Conservation (phyloP, 1,284 basidiomycete genomes). For the Malassezia equina region DNA sequence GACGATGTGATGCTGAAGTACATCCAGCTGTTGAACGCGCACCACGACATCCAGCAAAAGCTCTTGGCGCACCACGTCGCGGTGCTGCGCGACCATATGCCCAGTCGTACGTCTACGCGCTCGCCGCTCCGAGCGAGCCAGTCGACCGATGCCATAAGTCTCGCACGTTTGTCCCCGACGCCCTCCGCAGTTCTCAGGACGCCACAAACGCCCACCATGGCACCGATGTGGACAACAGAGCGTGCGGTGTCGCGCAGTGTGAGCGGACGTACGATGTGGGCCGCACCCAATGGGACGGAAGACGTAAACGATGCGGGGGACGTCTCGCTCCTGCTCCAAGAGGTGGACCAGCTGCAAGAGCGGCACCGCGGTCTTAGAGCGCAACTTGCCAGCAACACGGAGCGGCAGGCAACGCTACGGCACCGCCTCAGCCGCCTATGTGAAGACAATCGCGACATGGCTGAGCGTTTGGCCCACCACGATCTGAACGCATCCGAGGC, state of each 20-base stretch:
- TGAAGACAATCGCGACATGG: background rate
- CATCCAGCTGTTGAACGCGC: background rate
- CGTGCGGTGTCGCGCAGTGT: background rate
- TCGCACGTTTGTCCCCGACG: background rate
- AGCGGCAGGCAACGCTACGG: background rate
- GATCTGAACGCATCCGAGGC: background rate
- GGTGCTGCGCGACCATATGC: conserved; percentile 9
- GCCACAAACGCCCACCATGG: background rate
- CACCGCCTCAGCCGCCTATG: background rate
- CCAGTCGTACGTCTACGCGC: background rate
- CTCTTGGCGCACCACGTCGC: conserved; percentile 13
- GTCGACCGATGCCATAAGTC: background rate
- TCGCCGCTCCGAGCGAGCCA: background rate
- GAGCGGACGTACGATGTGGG: background rate
- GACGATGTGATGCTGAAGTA: conserved; percentile 10
- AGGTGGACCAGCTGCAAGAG: background rate
- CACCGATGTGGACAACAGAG: background rate
- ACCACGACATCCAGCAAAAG: background rate
- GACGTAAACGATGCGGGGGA: background rate
- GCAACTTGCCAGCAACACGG: background rate
- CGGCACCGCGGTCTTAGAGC: background rate
- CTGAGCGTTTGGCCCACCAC: background rate
- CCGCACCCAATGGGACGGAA: background rate
- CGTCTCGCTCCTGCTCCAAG: background rate
- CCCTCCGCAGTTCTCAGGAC: background rate